Base-by-base conservation (phyloP, 2,329 filamentous ascomycete species). In the Fusarium cicatricum region DNA sequence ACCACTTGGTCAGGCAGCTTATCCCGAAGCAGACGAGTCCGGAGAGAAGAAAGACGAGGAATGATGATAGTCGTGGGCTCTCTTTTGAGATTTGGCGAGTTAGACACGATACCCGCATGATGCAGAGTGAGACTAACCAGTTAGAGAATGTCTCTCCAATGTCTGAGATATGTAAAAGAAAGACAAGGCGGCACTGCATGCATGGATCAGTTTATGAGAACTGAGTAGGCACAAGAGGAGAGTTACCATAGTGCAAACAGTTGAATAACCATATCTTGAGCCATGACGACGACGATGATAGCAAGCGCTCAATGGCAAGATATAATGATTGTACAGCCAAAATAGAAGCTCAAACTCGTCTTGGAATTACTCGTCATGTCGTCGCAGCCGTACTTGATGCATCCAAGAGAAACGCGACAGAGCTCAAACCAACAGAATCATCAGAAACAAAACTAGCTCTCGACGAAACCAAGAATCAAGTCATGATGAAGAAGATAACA, bases 101-200 rank as follows among this genome's bases (percentile, higher is more conserved):
- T 17, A 69, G 42, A 21, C 23, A 10, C 5, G 23, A 38, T 29
- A 45, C 28, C 4, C 41, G 21, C 11, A 17, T 40, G 21, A 26
- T 26, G 23, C 23, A 7, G 23, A 21, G 23, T 17, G 16, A 38
- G 14, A 58, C 70, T 50, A 68, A 82, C 82, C 79, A 58, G 80
- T 77, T 47, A 84, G 70, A 16, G 78, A 79, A 62, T 83, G 80
- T 33, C 75, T 75, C 52, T 82, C 77, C 11, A 82, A 67, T 7
- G 75, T 78, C 56, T 76, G 72, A 3, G 75, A 77, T 12, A 83
- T 73, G 72, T 80, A 83, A 37, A 78, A 65, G 66, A 83, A 82
- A 3, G 80, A 82, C 39, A 74, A 64, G 12, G 80, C 65, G 56
- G 79, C 77, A 65, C 81, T 84, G 29, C 4, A 8, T 8, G 15